phyloP scores from a whole-genome alignment of 1,284 basidiomycete species.

The Cryptococcus deneoformans region DNA sequence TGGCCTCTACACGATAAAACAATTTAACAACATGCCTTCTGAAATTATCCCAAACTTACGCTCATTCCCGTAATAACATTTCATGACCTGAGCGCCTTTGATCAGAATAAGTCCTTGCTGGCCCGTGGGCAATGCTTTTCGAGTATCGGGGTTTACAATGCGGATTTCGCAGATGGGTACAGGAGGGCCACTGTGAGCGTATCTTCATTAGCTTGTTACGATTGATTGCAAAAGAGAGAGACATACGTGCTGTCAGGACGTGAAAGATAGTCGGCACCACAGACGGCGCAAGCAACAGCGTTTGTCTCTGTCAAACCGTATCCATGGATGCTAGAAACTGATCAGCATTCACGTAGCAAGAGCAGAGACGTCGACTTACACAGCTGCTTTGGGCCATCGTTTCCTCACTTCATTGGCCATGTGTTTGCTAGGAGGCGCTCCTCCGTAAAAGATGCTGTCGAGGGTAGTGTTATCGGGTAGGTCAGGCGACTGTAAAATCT shows the following conservation, averaged over 20 bases:
- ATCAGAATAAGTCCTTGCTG: constrained; percentile 33
- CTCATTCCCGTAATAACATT: constrained; percentile 38
- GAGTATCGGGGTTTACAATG: constrained; percentile 35
- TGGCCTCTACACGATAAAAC: constrained; percentile 24
- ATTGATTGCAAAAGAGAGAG: background rate
- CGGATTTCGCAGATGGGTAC: constrained; percentile 33
- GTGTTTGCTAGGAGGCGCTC: constrained; percentile 39
- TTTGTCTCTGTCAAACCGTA: constrained; percentile 47
- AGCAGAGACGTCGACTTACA: constrained; percentile 12
- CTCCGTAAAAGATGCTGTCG: constrained; percentile 41
- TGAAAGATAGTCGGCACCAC: constrained; percentile 33
- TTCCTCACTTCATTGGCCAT: constrained; percentile 31
- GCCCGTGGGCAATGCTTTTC: constrained; percentile 16
- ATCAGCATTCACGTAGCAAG: constrained; percentile 7
- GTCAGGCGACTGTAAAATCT: constrained; percentile 33
- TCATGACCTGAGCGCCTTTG: constrained; percentile 42
- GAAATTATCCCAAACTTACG: constrained; percentile 16
- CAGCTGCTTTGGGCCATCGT: constrained; percentile 32
- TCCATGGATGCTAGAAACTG: constrained; percentile 29
- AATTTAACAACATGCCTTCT: background rate
- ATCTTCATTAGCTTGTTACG: too few relatives aligned
- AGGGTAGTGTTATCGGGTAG: constrained; percentile 27
- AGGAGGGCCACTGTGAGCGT: constrained; percentile 23
- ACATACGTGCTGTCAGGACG: constrained; percentile 23
- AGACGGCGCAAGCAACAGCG: constrained; percentile 33